Percentiles rank a stretch among this genome's conserved stretches.
phyloP scores from a whole-genome alignment of 2,329 filamentous ascomycete species.

The Didymosphaeria variabile region DNA sequence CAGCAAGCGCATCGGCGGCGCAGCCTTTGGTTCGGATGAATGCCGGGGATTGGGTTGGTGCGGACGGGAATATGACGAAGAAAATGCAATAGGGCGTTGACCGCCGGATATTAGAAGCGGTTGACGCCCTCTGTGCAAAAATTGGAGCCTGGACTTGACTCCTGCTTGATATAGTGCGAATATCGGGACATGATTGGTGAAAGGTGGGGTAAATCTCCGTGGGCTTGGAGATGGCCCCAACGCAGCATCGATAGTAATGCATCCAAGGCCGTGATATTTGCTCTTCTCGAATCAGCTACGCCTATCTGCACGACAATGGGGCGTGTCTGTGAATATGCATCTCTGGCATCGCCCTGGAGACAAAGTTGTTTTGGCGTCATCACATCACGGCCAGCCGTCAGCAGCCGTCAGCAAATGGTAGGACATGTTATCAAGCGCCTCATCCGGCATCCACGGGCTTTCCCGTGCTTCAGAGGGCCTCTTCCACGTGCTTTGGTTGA shows the following conservation, averaged over 20 bases:
- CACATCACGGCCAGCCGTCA: not conserved
- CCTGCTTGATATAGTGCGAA: not conserved
- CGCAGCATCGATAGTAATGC: slow-evolving; percentile 1
- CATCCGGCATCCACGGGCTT: not conserved
- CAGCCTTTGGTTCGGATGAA: not conserved
- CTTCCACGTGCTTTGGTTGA: slow-evolving; percentile 4
- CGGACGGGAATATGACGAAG: slow-evolving; percentile 17
- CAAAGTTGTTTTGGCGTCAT: no score
- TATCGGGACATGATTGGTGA: not conserved
- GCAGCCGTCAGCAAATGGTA: not conserved
- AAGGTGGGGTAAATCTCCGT: slow-evolving; percentile 8
- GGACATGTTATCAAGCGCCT: not conserved
- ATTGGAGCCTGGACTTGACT: not conserved
- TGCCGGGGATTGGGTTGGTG: slow-evolving; percentile 16
- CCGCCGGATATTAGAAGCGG: slow-evolving; percentile 16
- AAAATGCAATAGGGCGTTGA: not conserved
- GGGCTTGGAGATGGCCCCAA: slow-evolving; percentile 4
- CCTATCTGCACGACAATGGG: no score
- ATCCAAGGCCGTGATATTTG: not conserved
- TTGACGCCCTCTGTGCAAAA: not conserved
- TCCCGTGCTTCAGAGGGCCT: not conserved
- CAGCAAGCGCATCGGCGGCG: slow-evolving; percentile 14
- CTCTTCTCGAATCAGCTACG: not conserved
- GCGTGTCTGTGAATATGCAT: no score
- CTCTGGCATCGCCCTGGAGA: not conserved